These are phyloP conservation scores for Discostella stelligeroides DNA, from an alignment of 108 stramenopile species.

Conservation along the genomic window DNA sequence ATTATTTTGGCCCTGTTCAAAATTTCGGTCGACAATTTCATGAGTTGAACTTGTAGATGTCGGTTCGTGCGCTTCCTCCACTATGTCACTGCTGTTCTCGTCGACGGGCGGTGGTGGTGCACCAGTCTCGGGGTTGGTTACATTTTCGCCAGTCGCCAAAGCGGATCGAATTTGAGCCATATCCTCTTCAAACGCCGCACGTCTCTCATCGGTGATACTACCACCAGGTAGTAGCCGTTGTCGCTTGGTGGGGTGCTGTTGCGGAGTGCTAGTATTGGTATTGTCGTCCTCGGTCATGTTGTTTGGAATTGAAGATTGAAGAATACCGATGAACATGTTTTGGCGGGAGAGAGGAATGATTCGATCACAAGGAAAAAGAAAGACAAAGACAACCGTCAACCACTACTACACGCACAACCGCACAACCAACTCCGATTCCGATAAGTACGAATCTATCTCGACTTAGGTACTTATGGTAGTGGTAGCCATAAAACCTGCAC, in stretches of 20 bases:
- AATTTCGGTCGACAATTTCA: neutral
- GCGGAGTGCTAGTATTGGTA: neutral
- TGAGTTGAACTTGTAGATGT: too few relatives aligned
- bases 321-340: neutral
- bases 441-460: too few relatives aligned
- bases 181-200: slow-evolving; percentile 23
- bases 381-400: too few relatives aligned
- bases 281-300: slow-evolving; percentile 1
- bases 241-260: neutral
- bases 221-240: neutral
- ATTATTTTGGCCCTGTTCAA: neutral
- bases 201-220: neutral
- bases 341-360: neutral
- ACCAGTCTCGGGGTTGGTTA: too few relatives aligned
- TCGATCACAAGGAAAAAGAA: too few relatives aligned
- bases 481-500: too few relatives aligned
- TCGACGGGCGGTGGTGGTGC: neutral
- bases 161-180: slow-evolving; percentile 9
- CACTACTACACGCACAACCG: too few relatives aligned
- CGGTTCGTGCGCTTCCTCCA: too few relatives aligned
- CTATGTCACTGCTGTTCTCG: neutral
- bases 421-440: too few relatives aligned
- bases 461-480: too few relatives aligned
- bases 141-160: neutral
- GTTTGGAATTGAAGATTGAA: neutral